Percentiles rank a stretch among this genome's conserved stretches.
phyloP scores from a whole-genome alignment of 495 filamentous ascomycete genomes.

The Aspergillus indologenus region DNA sequence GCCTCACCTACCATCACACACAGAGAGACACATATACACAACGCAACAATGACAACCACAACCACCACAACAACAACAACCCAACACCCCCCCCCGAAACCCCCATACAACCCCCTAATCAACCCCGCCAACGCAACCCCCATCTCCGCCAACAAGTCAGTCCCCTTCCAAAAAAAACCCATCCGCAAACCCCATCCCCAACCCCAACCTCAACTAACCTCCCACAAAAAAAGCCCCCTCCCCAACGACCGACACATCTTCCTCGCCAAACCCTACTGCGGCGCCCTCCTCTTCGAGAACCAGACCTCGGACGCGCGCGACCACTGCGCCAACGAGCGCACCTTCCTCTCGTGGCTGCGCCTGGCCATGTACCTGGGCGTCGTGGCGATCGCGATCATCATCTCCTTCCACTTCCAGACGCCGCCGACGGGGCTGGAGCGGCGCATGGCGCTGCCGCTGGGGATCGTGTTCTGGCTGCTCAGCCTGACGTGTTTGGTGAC shows the following conservation, averaged over 20 bases:
- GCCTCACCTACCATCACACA: neutral
- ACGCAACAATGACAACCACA: conserved; percentile 3
- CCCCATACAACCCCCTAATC: conserved; percentile 39
- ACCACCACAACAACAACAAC: conserved; percentile 2
- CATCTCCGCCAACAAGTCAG: conserved; percentile 43
- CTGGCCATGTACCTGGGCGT: conserved; percentile 88
- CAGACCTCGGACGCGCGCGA: conserved; percentile 78
- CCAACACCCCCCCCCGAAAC: conserved; percentile 10
- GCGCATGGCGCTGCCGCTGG: conserved; percentile 76
- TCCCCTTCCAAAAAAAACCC: neutral
- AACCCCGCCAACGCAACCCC: conserved; percentile 35
- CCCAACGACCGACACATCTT: conserved; percentile 52
- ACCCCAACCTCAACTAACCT: neutral
- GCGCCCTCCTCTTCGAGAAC: conserved; percentile 87
- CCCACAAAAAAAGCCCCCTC: conserved; percentile 26
- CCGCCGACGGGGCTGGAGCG: conserved; percentile 67
- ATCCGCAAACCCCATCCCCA: neutral
- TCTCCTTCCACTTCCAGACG: conserved; percentile 86
- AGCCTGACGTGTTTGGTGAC: conserved; percentile 69
- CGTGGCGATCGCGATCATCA: conserved; percentile 81
- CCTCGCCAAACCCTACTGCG: conserved; percentile 65
- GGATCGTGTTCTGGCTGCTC: conserved; percentile 82
- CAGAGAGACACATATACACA: neutral
- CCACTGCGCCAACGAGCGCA: conserved; percentile 56
- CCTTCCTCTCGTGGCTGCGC: conserved; percentile 92